These are phyloP conservation scores for Colletotrichum sublineola DNA, from an alignment of 2,329 filamentous ascomycete species.

Conservation along the genomic window DNA sequence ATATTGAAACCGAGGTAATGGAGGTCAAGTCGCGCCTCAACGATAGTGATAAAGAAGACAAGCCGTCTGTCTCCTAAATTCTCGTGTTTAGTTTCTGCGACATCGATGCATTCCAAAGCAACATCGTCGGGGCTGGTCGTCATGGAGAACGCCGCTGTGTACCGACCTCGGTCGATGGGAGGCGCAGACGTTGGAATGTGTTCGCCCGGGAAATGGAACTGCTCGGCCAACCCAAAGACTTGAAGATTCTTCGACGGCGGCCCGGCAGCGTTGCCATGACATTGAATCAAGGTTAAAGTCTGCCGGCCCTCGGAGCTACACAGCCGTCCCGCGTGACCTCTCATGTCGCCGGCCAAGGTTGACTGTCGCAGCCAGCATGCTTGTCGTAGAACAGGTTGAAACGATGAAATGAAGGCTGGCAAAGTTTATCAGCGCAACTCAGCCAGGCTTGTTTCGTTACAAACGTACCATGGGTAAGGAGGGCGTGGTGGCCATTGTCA, in stretches of 20 bases:
- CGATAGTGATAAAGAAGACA: slow-evolving; percentile 14
- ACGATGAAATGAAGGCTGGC: slow-evolving; percentile 22
- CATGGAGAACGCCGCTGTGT: not conserved
- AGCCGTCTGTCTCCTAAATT: not conserved
- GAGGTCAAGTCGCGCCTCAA: not conserved
- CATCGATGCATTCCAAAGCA: slow-evolving; percentile 13
- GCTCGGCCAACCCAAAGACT: slow-evolving; percentile 2
- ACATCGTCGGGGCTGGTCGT: not conserved
- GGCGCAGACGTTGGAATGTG: slow-evolving; percentile 15
- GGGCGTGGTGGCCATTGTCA: slow-evolving; percentile 17
- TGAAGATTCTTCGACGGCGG: not conserved
- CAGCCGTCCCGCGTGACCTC: slow-evolving; percentile 12
- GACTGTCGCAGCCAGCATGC: slow-evolving; percentile 24
- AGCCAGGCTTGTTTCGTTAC: not conserved
- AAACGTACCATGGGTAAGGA: not conserved
- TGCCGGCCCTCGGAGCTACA: slow-evolving; percentile 8
- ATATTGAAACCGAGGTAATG: not conserved
- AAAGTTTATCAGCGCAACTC: slow-evolving; percentile 31
- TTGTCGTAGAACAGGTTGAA: slow-evolving; percentile 33
- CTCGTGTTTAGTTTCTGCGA: not conserved
- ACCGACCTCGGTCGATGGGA: not conserved
- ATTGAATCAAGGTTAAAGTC: slow-evolving; percentile 29
- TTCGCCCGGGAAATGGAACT: slow-evolving; percentile 1
- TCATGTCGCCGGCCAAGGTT: slow-evolving; percentile 6
- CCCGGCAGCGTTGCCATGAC: slow-evolving; percentile 14